A percentile compares a stretch with the other conserved stretches of the same genome.
These are phyloP conservation scores for Paspalum vaginatum DNA, from an alignment of 176 grass and related monocot genomes.

Conservation along the genomic window DNA sequence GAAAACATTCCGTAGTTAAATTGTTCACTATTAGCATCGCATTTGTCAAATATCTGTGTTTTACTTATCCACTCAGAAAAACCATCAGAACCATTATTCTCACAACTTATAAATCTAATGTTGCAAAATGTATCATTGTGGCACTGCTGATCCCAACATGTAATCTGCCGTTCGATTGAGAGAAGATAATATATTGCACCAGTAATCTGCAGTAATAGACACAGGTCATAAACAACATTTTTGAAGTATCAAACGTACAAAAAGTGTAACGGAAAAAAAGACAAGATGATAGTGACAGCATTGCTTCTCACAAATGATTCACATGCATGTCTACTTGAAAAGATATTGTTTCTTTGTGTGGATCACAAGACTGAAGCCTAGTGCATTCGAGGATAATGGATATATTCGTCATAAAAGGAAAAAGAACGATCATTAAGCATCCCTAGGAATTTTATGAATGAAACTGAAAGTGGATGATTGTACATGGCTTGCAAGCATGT, in stretches of 20 bases:
- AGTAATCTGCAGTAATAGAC: slow-evolving; percentile 56
- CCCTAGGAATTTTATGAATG: not conserved
- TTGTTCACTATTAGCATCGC: not conserved
- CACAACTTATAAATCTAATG: slow-evolving; percentile 57
- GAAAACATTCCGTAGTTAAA: slow-evolving; percentile 66
- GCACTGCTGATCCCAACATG: slow-evolving; percentile 84
- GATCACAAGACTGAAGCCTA: not conserved
- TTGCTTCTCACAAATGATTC: not conserved
- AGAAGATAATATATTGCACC: slow-evolving; percentile 88
- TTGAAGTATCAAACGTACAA: not conserved
- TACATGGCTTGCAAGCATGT: slow-evolving; percentile 99
- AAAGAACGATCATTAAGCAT: not conserved
- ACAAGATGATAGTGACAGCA: not conserved
- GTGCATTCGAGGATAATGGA: not conserved
- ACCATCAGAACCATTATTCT: not conserved
- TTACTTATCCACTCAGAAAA: slow-evolving; percentile 19
- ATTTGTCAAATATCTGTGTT: slow-evolving; percentile 41
- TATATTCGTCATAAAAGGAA: not conserved
- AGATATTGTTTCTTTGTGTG: not conserved
- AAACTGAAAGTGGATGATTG: slow-evolving; percentile 14
- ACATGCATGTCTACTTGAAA: slow-evolving; percentile 7
- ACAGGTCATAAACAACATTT: slow-evolving; percentile 9
- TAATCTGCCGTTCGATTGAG: slow-evolving; percentile 78
- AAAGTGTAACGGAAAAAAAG: slow-evolving; percentile 8
- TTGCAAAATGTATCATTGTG: slow-evolving; percentile 33